Evolutionary conservation across 164 flowering plant species (phyloP).

Genomic region (Stephania yunnanensis): DNA sequence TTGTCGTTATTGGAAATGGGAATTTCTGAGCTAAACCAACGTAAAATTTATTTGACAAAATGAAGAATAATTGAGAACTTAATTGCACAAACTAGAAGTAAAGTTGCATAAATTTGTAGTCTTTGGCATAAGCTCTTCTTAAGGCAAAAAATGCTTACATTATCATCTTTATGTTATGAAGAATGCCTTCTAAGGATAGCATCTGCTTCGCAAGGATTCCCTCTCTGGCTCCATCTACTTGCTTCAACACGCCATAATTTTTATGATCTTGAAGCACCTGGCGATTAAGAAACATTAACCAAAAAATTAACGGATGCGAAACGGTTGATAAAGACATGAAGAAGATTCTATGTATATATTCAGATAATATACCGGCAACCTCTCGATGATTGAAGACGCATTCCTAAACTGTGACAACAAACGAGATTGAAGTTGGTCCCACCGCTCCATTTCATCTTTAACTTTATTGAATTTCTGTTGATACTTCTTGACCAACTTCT

Average conservation of each 20-base stretch:
- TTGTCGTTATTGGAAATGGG: background rate
- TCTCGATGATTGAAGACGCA: conserved; percentile 59
- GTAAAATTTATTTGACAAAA: background rate
- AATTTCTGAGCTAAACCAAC: background rate
- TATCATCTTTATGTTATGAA: conserved; percentile 50
- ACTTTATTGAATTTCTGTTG: conserved; percentile 53
- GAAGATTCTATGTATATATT: background rate
- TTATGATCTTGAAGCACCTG: conserved; percentile 48
- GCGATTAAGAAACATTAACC: background rate
- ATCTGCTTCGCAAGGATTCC: conserved; percentile 54
- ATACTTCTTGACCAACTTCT: conserved; percentile 54
- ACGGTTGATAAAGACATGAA: background rate
- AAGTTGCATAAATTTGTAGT: background rate
- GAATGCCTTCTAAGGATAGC: conserved; percentile 52
- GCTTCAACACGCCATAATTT: conserved; percentile 48
- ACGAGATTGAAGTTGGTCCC: conserved; percentile 70
- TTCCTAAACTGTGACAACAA: conserved; percentile 51
- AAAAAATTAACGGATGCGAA: background rate
- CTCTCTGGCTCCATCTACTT: conserved; percentile 38
- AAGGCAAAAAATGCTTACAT: conserved; percentile 35
- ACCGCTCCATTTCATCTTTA: conserved; percentile 50
- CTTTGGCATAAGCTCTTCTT: background rate
- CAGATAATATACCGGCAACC: conserved; percentile 42
- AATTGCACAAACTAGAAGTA: background rate
- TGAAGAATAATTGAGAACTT: background rate